phyloP scores from a whole-genome alignment of 768 basidiomycete genomes.

The Lactarius akahatsu region DNA sequence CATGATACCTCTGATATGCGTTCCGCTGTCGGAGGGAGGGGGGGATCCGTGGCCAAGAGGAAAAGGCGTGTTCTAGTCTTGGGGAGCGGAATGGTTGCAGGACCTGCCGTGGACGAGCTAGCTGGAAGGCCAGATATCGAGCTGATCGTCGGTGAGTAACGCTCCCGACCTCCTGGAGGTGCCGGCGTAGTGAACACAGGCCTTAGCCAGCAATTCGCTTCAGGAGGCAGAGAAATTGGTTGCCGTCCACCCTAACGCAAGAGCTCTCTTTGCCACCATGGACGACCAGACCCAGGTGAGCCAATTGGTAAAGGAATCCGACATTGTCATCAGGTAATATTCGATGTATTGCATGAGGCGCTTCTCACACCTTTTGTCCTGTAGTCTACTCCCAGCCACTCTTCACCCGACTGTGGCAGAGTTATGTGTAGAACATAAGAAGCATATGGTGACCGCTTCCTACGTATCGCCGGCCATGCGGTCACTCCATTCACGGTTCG shows the following conservation, averaged over 20 bases:
- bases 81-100: constrained; percentile 95
- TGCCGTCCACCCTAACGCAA: constrained; percentile 49
- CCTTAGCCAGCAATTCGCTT: constrained; percentile 69
- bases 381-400: constrained; percentile 74
- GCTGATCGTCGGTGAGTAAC: constrained; percentile 70
- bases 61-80: constrained; percentile 76
- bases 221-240: constrained; percentile 55
- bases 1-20: background rate
- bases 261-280: constrained; percentile 60
- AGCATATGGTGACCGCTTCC: constrained; percentile 88
- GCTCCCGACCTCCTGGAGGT: background rate
- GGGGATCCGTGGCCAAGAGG: constrained; percentile 20
- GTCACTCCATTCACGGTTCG: constrained; percentile 58
- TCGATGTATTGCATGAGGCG: background rate
- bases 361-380: background rate
- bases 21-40: background rate
- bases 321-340: constrained; percentile 79
- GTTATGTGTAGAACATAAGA: constrained; percentile 63
- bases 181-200: background rate
- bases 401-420: constrained; percentile 73
- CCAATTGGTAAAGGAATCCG: constrained; percentile 57
- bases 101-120: constrained; percentile 79
- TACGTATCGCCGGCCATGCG: constrained; percentile 83
- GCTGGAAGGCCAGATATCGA: constrained; percentile 60
- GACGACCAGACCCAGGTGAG: constrained; percentile 46